A percentile compares a stretch with the other conserved stretches of the same genome.
Evolutionary conservation across 2,329 filamentous ascomycete genomes (phyloP).

Genomic region (Colletotrichum chlorophyti): DNA sequence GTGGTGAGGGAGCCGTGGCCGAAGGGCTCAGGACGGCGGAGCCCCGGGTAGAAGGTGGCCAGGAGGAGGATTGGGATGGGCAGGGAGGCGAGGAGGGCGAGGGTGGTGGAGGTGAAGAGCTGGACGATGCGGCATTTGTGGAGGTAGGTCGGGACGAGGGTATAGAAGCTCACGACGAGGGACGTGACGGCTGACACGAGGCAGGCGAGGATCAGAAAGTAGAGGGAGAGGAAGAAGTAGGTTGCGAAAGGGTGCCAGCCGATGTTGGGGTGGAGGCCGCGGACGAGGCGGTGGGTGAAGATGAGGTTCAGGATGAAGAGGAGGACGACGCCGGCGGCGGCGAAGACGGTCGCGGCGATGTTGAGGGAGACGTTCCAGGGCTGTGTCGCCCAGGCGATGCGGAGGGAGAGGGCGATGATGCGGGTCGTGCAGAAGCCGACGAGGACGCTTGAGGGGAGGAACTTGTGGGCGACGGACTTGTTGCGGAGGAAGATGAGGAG

Average conservation of each 20-base stretch:
- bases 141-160: slow-evolving; percentile 57
- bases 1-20: slow-evolving; percentile 70
- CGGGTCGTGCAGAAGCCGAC: slow-evolving; percentile 67
- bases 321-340: slow-evolving; percentile 76
- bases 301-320: slow-evolving; percentile 81
- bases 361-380: slow-evolving; percentile 48
- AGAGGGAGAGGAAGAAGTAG: slow-evolving; percentile 62
- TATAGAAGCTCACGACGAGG: slow-evolving; percentile 72
- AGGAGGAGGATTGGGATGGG: slow-evolving; percentile 63
- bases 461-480: slow-evolving; percentile 57
- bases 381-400: slow-evolving; percentile 58
- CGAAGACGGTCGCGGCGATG: slow-evolving; percentile 72
- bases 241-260: slow-evolving; percentile 70
- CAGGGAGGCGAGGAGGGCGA: slow-evolving; percentile 66
- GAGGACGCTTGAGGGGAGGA: slow-evolving; percentile 62
- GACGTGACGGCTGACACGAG: slow-evolving; percentile 71
- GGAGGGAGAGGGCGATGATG: slow-evolving; percentile 56
- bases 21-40: slow-evolving; percentile 52
- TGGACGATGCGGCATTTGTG: slow-evolving; percentile 67
- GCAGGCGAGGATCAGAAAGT: slow-evolving; percentile 62
- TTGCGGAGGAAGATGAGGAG: slow-evolving; percentile 65
- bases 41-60: slow-evolving; percentile 44
- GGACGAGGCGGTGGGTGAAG: slow-evolving; percentile 76
- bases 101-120: slow-evolving; percentile 69
- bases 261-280: slow-evolving; percentile 72